Evolutionary conservation across 371 early-diverging fungal species (phyloP).

Genomic region (Conidiobolus incongruus): DNA sequence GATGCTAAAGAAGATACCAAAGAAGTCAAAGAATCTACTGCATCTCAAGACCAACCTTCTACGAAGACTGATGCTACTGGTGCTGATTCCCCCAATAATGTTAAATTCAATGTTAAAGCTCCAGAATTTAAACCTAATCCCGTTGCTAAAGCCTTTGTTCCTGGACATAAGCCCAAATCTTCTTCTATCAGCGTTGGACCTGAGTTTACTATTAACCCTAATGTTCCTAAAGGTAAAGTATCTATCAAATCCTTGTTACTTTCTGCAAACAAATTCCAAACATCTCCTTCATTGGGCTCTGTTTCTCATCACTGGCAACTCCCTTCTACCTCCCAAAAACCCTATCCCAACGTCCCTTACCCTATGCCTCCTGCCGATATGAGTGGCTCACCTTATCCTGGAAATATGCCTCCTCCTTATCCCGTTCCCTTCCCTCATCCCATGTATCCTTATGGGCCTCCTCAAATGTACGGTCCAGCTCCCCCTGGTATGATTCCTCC

Average conservation of each 20-base stretch:
- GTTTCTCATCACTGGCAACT: too few species aligned
- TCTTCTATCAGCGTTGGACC: not conserved
- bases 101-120: conserved; percentile 65
- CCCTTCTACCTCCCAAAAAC: too few species aligned
- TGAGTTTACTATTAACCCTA: not conserved
- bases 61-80: too few species aligned
- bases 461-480: not conserved
- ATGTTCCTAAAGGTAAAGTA: not conserved
- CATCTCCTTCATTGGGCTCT: not conserved
- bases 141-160: conserved; percentile 47
- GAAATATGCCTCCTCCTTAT: too few species aligned
- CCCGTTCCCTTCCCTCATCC: not conserved
- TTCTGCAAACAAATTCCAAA: conserved; percentile 8
- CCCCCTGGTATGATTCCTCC: too few species aligned
- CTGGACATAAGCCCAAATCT: conserved; percentile 14
- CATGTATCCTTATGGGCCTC: not conserved
- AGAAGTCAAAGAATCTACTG: conserved; percentile 6
- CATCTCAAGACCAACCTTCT: too few species aligned
- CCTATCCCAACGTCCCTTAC: conserved; percentile 3
- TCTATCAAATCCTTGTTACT: not conserved
- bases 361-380: too few species aligned
- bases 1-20: conserved; percentile 2
- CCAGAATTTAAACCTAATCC: conserved; percentile 73
- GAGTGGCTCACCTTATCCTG: too few species aligned
- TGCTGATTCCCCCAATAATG: too few species aligned